Evolutionary conservation across 768 basidiomycete genomes (phyloP).

Genomic region (Pisolithus sp.): DNA sequence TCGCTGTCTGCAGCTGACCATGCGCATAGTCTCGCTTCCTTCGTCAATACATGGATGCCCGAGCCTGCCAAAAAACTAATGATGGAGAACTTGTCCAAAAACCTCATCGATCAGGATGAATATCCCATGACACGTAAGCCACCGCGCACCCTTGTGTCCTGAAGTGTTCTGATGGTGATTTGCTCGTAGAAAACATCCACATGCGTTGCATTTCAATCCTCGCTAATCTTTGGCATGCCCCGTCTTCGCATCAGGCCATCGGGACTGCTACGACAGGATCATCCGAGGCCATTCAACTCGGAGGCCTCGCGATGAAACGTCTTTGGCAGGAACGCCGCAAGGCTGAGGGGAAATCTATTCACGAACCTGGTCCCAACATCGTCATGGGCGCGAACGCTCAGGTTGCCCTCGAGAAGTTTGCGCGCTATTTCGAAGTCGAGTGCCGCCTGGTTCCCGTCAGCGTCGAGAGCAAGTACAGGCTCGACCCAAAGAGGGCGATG

Average conservation of each 20-base stretch:
- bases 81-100: slow-evolving; percentile 60
- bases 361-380: slow-evolving; percentile 61
- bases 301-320: slow-evolving; percentile 67
- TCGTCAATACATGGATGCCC: slow-evolving; percentile 65
- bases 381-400: slow-evolving; percentile 66
- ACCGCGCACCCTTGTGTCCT: neutral
- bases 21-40: slow-evolving; percentile 45
- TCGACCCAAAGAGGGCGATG: slow-evolving; percentile 63
- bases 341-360: slow-evolving; percentile 55
- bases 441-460: slow-evolving; percentile 57
- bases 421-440: slow-evolving; percentile 63
- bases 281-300: slow-evolving; percentile 68
- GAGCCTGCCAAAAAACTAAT: slow-evolving; percentile 47
- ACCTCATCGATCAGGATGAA: slow-evolving; percentile 65
- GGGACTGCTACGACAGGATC: slow-evolving; percentile 69
- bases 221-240: slow-evolving; percentile 64
- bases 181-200: slow-evolving; percentile 35
- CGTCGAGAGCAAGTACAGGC: slow-evolving; percentile 67
- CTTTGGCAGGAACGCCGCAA: slow-evolving; percentile 65
- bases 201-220: slow-evolving; percentile 48
- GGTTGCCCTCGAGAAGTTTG: slow-evolving; percentile 66
- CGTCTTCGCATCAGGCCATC: slow-evolving; percentile 45
- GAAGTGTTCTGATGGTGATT: neutral
- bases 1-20: slow-evolving; percentile 1
- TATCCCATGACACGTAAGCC: slow-evolving; percentile 50